Percentiles rank a stretch among this genome's conserved stretches.
phyloP scores from a whole-genome alignment of 148 eudicot genomes.

The Spergularia bocconei region DNA sequence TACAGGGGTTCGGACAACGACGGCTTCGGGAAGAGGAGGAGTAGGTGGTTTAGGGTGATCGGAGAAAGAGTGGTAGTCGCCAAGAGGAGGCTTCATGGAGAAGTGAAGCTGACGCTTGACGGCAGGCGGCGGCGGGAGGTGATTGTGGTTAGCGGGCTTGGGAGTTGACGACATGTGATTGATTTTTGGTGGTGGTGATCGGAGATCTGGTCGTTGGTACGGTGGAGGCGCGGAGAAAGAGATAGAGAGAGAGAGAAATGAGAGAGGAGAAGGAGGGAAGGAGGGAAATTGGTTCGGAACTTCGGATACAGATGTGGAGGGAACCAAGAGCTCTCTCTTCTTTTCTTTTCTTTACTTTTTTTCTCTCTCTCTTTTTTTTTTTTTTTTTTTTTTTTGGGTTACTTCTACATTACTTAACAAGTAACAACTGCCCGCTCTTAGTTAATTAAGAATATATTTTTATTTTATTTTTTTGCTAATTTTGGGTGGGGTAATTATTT shows the following conservation, averaged over 20 bases:
- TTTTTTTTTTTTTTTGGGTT: too few species aligned
- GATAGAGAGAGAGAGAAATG: background rate
- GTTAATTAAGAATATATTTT: too few species aligned
- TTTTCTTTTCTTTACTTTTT: background rate
- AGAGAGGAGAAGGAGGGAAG: background rate
- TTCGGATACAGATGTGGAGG: conserved; percentile 20
- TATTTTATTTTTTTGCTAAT: too few species aligned
- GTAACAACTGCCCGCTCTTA: background rate
- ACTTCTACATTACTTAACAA: background rate
- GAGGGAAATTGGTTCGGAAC: conserved; percentile 19
- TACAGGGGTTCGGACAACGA: conserved; percentile 67
- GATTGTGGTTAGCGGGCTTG: conserved; percentile 12
- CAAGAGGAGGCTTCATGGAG: conserved; percentile 64
- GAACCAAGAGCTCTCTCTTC: background rate
- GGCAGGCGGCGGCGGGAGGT: conserved; percentile 10
- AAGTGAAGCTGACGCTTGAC: background rate
- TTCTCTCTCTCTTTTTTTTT: background rate
- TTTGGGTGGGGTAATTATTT: too few species aligned
- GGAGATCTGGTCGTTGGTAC: conserved; percentile 4
- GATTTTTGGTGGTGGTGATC: background rate
- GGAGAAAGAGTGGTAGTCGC: conserved; percentile 73
- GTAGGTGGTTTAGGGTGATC: conserved; percentile 14
- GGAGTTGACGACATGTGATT: conserved; percentile 19
- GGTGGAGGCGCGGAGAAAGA: conserved; percentile 6
- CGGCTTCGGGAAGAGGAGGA: conserved; percentile 34